Percentiles rank a stretch among this genome's conserved stretches.
These are phyloP conservation scores for Neoboletus brunneissimus DNA, from an alignment of 768 basidiomycete species.

Conservation along the genomic window DNA sequence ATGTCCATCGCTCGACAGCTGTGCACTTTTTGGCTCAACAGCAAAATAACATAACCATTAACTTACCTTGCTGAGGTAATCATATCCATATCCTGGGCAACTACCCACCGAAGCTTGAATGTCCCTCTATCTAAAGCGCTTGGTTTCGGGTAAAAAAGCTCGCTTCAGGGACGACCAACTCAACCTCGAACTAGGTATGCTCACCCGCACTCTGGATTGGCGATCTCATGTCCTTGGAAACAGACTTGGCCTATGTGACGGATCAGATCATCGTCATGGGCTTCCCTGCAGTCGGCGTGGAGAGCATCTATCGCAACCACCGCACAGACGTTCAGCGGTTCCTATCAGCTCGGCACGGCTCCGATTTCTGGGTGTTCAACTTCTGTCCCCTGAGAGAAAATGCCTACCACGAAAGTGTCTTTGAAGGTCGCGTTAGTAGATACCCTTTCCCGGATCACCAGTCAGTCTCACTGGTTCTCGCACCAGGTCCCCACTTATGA, in stretches of 20 bases:
- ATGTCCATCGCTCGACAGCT: slow-evolving; percentile 15
- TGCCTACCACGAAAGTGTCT: slow-evolving; percentile 65
- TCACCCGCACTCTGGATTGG: slow-evolving; percentile 12
- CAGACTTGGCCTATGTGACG: slow-evolving; percentile 67
- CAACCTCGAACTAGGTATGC: slow-evolving; percentile 66
- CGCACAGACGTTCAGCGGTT: slow-evolving; percentile 74
- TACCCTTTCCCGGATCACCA: slow-evolving; percentile 93
- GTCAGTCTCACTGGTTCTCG: slow-evolving; percentile 61
- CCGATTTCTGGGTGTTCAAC: slow-evolving; percentile 87
- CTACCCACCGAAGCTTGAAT: slow-evolving; percentile 31
- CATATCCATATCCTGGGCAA: too few species aligned
- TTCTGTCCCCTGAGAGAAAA: slow-evolving; percentile 83
- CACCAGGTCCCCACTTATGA: neutral
- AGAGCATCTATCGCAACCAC: slow-evolving; percentile 76
- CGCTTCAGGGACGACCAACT: slow-evolving; percentile 68
- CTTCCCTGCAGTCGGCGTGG: slow-evolving; percentile 77
- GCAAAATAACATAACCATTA: neutral
- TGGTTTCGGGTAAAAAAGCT: slow-evolving; percentile 82
- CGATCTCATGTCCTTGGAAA: slow-evolving; percentile 7
- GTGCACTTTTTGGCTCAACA: neutral
- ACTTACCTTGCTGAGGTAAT: slow-evolving; percentile 17
- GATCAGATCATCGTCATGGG: slow-evolving; percentile 79
- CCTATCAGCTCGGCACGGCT: slow-evolving; percentile 66
- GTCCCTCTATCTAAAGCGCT: slow-evolving; percentile 63
- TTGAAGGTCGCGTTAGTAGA: slow-evolving; percentile 72